Percentiles rank a stretch among this genome's conserved stretches.
Conservation (phyloP, 805 yeast genomes). For the Nakazawaea pomicola region DNA sequence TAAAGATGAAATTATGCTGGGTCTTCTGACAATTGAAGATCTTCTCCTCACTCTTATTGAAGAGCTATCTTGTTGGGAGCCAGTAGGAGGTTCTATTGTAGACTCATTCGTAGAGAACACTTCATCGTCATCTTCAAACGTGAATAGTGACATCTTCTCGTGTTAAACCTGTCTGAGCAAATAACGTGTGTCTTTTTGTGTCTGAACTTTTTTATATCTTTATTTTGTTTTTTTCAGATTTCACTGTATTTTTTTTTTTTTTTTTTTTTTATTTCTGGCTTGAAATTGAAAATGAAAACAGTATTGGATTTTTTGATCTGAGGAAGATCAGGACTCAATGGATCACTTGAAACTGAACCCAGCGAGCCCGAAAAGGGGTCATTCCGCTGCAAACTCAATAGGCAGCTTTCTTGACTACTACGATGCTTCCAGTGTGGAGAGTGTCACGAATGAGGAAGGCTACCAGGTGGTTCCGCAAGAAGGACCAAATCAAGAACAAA, state of each 20-base stretch:
- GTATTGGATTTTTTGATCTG: too few species aligned
- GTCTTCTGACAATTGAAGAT: conserved; percentile 7
- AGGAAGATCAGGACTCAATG: too few species aligned
- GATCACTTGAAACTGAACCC: conserved; percentile 1
- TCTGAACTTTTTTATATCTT: too few species aligned
- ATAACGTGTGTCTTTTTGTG: too few species aligned
- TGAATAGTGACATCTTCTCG: conserved; percentile 4
- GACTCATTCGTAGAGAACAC: conserved; percentile 1
- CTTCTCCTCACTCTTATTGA: conserved; percentile 11
- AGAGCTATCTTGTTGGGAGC: too few species aligned
- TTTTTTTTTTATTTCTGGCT: not conserved
- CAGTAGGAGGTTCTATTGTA: not conserved
- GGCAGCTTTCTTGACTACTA: conserved; percentile 13
- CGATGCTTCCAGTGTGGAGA: conserved; percentile 7
- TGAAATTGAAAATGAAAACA: not conserved
- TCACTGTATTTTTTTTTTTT: too few species aligned
- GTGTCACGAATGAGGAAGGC: conserved; percentile 2
- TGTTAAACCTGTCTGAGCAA: not conserved
- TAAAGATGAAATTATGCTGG: not conserved
- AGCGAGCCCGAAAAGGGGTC: conserved; percentile 1
- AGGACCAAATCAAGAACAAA: too few species aligned
- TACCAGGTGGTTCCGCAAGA: conserved; percentile 1
- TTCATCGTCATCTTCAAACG: conserved; percentile 17
- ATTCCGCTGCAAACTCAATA: conserved; percentile 10
- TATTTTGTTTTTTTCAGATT: too few species aligned